Evolutionary conservation across 768 basidiomycete species (phyloP).

Genomic region (Amyloporia xantha): DNA sequence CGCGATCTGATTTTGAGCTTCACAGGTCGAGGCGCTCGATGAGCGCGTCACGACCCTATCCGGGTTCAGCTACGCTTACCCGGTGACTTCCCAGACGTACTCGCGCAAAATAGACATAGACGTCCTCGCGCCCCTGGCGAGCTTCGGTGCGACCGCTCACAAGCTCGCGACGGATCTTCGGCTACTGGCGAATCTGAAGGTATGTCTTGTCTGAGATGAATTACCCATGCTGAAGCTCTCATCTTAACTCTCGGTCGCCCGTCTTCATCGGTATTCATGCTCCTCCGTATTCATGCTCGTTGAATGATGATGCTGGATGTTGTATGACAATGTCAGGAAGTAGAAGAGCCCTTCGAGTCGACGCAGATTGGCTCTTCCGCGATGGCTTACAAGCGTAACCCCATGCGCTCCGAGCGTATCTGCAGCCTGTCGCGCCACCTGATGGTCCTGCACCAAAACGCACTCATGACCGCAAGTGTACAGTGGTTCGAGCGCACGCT

Average conservation of each 20-base stretch:
- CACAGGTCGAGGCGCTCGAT: slow-evolving; percentile 83
- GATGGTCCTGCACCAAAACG: slow-evolving; percentile 94
- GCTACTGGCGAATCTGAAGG: slow-evolving; percentile 90
- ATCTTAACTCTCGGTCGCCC: no score
- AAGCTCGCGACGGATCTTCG: slow-evolving; percentile 97
- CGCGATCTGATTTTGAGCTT: no score
- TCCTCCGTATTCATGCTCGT: no score
- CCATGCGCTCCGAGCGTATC: slow-evolving; percentile 97
- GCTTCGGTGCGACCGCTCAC: slow-evolving; percentile 91
- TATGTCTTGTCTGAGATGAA: slow-evolving; percentile 18
- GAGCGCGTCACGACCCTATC: slow-evolving; percentile 82
- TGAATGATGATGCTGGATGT: no score
- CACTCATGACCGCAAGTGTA: slow-evolving; percentile 87
- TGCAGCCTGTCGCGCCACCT: slow-evolving; percentile 95
- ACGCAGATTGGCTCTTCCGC: slow-evolving; percentile 97
- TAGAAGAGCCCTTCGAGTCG: slow-evolving; percentile 98
- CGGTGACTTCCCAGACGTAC: slow-evolving; percentile 98
- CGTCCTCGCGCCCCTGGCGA: slow-evolving; percentile 84
- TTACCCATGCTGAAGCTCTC: no score
- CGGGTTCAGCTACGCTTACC: slow-evolving; percentile 92
- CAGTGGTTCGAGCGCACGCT: slow-evolving; percentile 99
- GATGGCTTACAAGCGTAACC: slow-evolving; percentile 99
- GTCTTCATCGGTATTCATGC: no score
- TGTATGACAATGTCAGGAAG: slow-evolving; percentile 76
- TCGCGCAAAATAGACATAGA: slow-evolving; percentile 97